Conservation (phyloP, 1,284 basidiomycete species). For the Cryptococcus deneoformans region DNA sequence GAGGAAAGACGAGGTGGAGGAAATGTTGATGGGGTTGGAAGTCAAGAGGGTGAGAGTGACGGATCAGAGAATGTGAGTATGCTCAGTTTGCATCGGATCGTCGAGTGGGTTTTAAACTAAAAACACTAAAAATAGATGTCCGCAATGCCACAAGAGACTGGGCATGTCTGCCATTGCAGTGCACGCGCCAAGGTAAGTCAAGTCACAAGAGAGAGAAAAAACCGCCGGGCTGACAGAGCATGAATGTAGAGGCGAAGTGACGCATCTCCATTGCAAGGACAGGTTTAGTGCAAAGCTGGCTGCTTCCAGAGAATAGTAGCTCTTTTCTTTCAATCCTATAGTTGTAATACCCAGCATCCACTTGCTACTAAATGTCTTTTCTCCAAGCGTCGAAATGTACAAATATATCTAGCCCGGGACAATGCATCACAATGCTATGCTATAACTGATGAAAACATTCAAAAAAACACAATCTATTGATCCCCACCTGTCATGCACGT, state of each 20-base stretch:
- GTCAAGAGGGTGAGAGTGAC: slow-evolving; percentile 81
- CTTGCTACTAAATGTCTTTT: too few relatives aligned
- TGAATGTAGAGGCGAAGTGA: slow-evolving; percentile 76
- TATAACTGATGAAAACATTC: too few relatives aligned
- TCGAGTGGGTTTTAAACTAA: too few relatives aligned
- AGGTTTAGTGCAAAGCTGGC: slow-evolving; percentile 53
- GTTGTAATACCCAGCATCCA: too few relatives aligned
- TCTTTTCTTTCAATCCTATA: too few relatives aligned
- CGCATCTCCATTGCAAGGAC: slow-evolving; percentile 90
- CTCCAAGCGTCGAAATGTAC: too few relatives aligned
- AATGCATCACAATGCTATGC: too few relatives aligned
- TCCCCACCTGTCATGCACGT: slow-evolving; percentile 62
- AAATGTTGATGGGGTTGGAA: slow-evolving; percentile 70
- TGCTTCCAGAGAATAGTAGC: not conserved
- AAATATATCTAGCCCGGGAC: too few relatives aligned
- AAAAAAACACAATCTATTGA: not conserved
- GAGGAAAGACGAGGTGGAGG: slow-evolving; percentile 67
- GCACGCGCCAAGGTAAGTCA: slow-evolving; percentile 68
- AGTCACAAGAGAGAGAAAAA: too few relatives aligned
- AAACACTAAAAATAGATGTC: slow-evolving; percentile 55
- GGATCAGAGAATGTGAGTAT: slow-evolving; percentile 70
- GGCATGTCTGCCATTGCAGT: slow-evolving; percentile 95
- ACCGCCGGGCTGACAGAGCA: not conserved
- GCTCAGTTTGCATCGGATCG: too few relatives aligned
- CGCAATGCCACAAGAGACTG: slow-evolving; percentile 90